Evolutionary conservation across 2,329 filamentous ascomycete genomes (phyloP).

Genomic region (Elsinoe batatas): DNA sequence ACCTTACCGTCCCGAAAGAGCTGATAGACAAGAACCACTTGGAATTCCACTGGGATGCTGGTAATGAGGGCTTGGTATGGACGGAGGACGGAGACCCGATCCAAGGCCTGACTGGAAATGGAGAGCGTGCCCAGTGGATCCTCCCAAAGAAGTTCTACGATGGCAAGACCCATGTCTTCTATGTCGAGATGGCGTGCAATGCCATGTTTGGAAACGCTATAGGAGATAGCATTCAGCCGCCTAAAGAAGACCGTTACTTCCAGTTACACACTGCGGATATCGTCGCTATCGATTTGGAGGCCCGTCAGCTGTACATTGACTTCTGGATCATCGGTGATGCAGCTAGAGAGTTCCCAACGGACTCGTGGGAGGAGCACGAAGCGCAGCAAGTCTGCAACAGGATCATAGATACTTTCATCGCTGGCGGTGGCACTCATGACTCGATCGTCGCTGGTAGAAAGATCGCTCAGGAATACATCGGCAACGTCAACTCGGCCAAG

Average conservation of each 20-base stretch:
- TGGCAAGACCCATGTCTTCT: constrained; percentile 78
- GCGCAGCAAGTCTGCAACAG: constrained; percentile 74
- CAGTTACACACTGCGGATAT: constrained; percentile 70
- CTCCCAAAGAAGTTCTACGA: constrained; percentile 73
- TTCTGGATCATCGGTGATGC: constrained; percentile 95
- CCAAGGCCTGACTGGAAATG: constrained; percentile 83
- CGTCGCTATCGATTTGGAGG: constrained; percentile 77
- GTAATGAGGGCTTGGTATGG: constrained; percentile 93
- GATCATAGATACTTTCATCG: constrained; percentile 84
- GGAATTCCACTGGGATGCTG: constrained; percentile 94
- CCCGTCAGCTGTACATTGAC: constrained; percentile 74
- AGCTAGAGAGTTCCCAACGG: constrained; percentile 76
- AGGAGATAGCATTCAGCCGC: constrained; percentile 80
- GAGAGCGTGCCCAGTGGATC: constrained; percentile 85
- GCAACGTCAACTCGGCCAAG: constrained; percentile 68
- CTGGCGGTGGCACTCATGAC: constrained; percentile 59
- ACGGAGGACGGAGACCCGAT: constrained; percentile 78
- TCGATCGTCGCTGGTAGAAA: constrained; percentile 71
- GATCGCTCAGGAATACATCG: constrained; percentile 75
- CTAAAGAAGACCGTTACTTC: constrained; percentile 74
- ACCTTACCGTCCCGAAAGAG: constrained; percentile 64
- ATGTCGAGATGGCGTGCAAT: constrained; percentile 98
- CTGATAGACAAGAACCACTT: constrained; percentile 67
- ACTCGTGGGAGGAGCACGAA: constrained; percentile 82
- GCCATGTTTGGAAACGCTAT: constrained; percentile 94